Evolutionary conservation across 768 basidiomycete species (phyloP).

Genomic region (Leccinum aurantiacum): DNA sequence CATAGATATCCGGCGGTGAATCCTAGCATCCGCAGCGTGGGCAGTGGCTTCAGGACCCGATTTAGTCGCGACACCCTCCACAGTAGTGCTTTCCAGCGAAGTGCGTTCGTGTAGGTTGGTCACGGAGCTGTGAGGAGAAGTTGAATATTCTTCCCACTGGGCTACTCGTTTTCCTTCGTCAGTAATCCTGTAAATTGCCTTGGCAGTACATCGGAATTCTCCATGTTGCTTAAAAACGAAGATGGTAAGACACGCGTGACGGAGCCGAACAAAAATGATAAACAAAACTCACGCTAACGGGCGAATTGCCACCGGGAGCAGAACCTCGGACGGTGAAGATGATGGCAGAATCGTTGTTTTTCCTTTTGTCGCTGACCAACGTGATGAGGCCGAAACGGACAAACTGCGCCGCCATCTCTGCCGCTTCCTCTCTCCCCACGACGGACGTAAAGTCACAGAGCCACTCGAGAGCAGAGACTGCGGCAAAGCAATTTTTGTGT

Average conservation of each 20-base stretch:
- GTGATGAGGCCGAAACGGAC: constrained; percentile 90
- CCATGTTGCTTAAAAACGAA: constrained; percentile 68
- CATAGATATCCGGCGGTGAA: constrained; percentile 77
- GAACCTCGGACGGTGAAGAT: constrained; percentile 90
- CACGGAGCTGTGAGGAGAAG: constrained; percentile 65
- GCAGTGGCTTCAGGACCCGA: constrained; percentile 28
- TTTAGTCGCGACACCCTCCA: constrained; percentile 26
- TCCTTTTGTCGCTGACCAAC: constrained; percentile 88
- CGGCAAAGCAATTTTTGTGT: constrained; percentile 79
- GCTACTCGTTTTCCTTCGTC: constrained; percentile 87
- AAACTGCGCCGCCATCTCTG: constrained; percentile 97
- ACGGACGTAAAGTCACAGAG: constrained; percentile 96
- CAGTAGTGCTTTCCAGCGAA: constrained; percentile 48
- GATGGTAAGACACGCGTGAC: constrained; percentile 10
- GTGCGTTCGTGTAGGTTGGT: constrained; percentile 62
- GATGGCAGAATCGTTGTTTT: constrained; percentile 89
- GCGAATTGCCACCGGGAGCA: constrained; percentile 70
- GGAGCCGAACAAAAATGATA: not conserved
- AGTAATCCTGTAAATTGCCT: constrained; percentile 92
- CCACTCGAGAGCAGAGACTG: constrained; percentile 92
- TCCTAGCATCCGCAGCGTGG: constrained; percentile 53
- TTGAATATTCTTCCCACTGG: constrained; percentile 67
- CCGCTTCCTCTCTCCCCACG: constrained; percentile 92
- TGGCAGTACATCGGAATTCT: constrained; percentile 95
- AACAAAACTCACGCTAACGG: constrained; percentile 58